Evolutionary conservation across 305 asterid genomes (phyloP), one percentile per base, ranked within the genome.

Genomic region (Coffea humblotiana): DNA sequence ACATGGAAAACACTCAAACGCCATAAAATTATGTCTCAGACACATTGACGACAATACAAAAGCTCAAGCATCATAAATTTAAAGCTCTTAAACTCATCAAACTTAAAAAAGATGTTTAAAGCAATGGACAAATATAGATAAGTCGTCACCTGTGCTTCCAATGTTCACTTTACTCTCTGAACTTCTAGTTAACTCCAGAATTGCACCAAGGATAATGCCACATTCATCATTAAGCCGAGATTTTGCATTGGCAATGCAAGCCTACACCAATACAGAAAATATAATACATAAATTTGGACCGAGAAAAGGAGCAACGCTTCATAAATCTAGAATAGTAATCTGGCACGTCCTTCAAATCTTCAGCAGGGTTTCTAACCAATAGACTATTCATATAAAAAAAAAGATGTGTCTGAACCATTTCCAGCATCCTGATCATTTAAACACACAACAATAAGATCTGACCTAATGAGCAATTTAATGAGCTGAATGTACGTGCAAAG

Each of bases 241-340:
- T 85, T 87, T 89, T 80, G 89, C 93, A 84, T 90, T 89, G 72
- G 90, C 91, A 83, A 92, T 72, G 83, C 97, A 92, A 83, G 93
- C 91, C 99, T 95, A 71, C 61, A 86, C 25, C 72, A 79, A 72
- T 65, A 79, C 21, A 77, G 63, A 10, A 45, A 68, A 64, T 13
- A 15, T 25, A 75, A 23, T 14, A 47, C 58, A 66, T 47, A 74
- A 76, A 29, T 18, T 74, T 56, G 18, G 43, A 1, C 78, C 27
- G 14, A 40, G 32, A 58, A 75, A 75, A 58, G 21, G 35, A 37
- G 37, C 4, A 58, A 75, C 19, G 23, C 58, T 71, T 10, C 52
- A 40, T 0, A 43, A 43, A 71, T 43, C 77, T 48, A 78, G 56
- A 72, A 60, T 29, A 37, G 35, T 47, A 27, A 71, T 29, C 15